Evolutionary conservation across 495 filamentous ascomycete species (phyloP), one percentile per base, ranked within the genome.

Genomic region (Schizothecium vesticola): DNA sequence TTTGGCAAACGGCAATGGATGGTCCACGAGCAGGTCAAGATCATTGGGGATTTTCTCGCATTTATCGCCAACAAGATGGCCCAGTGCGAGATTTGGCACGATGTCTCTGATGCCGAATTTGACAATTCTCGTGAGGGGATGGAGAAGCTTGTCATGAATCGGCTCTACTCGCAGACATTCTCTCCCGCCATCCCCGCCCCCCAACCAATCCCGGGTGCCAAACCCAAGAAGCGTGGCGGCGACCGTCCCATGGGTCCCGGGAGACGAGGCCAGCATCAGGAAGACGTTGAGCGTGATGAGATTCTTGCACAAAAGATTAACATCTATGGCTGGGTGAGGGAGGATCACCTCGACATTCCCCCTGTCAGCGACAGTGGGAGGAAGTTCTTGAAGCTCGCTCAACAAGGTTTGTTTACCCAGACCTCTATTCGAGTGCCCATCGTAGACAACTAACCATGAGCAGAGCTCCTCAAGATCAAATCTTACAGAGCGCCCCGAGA

Each of bases 101-200:
- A 93, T 56, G 93, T 97, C 0, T 96, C 94, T 0, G 96, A 98
- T 76, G 92, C 91, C 9, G 95, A 99, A 75, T 97, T 99, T 76
- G 95, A 98, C 78, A 97, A 99, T 81, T 96, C 96, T 16, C 87
- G 92, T 70, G 95, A 99, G 81, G 95, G 95, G 29, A 99, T 99
- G 96, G 95, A 99, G 84, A 99, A 99, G 76, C 87, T 99, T 25
- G 95, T 99, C 21, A 99, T 99, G 95, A 99, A 99, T 76, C 86
- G 96, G 64, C 82, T 99, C 6, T 98, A 99, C 75, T 88, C 90
- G 1, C 96, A 99, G 77, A 96, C 96, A 0, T 99, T 99, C 77
- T 96, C 95, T 1, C 94, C 95, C 1, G 91, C 91, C 19, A 99
- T 99, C 61, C 88, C 92, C 5, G 80, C 91, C 8, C 90, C 92